Conservation (phyloP, 2,329 filamentous ascomycete species). For the Fusarium concolor region DNA sequence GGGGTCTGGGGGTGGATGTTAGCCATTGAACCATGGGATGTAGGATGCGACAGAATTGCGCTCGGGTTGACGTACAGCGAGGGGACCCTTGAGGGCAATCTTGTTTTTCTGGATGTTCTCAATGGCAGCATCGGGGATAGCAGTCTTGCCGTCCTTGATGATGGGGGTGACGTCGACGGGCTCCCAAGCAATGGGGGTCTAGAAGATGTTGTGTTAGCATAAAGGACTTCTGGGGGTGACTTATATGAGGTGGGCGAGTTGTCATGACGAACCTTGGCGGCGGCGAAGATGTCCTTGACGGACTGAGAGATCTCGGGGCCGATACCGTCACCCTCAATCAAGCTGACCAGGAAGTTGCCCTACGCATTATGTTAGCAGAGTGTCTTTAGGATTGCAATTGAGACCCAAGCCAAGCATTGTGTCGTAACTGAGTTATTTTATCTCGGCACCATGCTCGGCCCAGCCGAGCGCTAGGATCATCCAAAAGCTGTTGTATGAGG, state of each 20-base stretch:
- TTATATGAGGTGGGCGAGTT: slow-evolving; percentile 14
- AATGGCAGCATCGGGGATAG: slow-evolving; percentile 93
- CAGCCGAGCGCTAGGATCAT: slow-evolving; percentile 40
- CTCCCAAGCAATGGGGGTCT: slow-evolving; percentile 97
- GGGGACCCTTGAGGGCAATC: slow-evolving; percentile 96
- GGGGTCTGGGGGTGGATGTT: slow-evolving; percentile 72
- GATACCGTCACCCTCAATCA: slow-evolving; percentile 99
- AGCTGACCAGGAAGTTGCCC: slow-evolving; percentile 95
- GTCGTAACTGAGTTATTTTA: slow-evolving; percentile 57
- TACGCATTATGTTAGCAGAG: slow-evolving; percentile 55
- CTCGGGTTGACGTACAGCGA: slow-evolving; percentile 74
- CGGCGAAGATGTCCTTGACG: slow-evolving; percentile 98
- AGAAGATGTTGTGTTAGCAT: slow-evolving; percentile 42
- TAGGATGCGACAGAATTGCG: slow-evolving; percentile 17
- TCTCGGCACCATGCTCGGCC: slow-evolving; percentile 45
- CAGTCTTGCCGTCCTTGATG: slow-evolving; percentile 93
- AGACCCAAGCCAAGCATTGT: slow-evolving; percentile 29
- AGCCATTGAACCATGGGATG: slow-evolving; percentile 16
- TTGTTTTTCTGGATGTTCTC: slow-evolving; percentile 94
- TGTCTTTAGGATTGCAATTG: slow-evolving; percentile 24
- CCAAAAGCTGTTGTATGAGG: slow-evolving; percentile 22
- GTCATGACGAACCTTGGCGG: slow-evolving; percentile 78
- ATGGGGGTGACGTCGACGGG: slow-evolving; percentile 94
- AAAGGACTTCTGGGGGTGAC: neutral
- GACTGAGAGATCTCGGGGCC: slow-evolving; percentile 97